Evolutionary conservation across 2,329 filamentous ascomycete genomes (phyloP), one percentile per base, ranked within the genome.

Genomic region (Aureobasidium sp.): DNA sequence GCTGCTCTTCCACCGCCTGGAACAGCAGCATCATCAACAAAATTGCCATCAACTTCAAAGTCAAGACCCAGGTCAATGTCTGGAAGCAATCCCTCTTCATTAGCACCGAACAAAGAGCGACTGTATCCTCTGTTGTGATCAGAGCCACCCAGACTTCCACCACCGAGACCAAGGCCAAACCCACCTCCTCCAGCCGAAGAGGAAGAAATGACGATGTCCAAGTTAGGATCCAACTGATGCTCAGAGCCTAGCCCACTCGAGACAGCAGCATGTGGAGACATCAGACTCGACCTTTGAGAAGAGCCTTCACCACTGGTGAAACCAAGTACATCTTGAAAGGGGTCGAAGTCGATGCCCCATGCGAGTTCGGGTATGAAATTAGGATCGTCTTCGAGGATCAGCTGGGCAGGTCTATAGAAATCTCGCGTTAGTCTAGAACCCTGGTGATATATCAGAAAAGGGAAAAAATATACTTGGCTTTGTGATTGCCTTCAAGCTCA

Each of bases 351-450:
- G 53, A 88, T 32, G 25, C 37, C 83, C 30, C 91, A 77, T 37
- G 79, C 77, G 37, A 86, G 79, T 47, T 87, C 84, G 0, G 87
- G 86, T 10, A 89, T 75, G 70, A 97, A 97, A 45, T 84, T 81
- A 0, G 91, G 91, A 69, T 97, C 93, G 68, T 97, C 90, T 60
- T 83, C 79, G 2, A 97, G 79, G 3, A 91, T 78, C 61, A 97
- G 85, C 67, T 92, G 86, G 29, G 89, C 85, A 5, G 83, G 85
- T 67, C 90, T 96, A 66, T 16, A 27, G n/a, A 34, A 45, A 7
- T 16, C 42, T 30, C 27, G 25, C 62, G 41, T 42, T 34, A 58
- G 59, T 60, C 62, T 29, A 2, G 25, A 55, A 53, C 59, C 11
- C 37, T 32, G 9, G 36, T 21, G 21, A 34, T 6, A 5, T 30